Conservation (phyloP, 1,284 basidiomycete genomes). For the Ustanciosporium gigantosporum region DNA sequence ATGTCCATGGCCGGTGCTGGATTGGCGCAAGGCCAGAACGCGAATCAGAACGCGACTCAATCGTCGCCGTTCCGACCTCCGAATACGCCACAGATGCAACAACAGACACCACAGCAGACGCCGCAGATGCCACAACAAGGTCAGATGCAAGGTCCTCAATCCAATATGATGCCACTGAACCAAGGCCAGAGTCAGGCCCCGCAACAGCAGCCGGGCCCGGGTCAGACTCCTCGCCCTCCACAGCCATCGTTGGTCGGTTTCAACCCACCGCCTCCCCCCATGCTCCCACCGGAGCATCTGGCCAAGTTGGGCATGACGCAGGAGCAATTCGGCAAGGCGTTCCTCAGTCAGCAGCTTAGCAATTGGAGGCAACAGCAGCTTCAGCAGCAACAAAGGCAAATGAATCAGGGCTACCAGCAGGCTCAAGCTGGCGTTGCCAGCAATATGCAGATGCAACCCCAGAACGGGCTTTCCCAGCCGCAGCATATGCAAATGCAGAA, state of each 20-base stretch:
- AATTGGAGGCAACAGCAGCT: slow-evolving; percentile 34
- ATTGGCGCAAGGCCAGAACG: slow-evolving; percentile 12
- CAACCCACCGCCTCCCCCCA: slow-evolving; percentile 39
- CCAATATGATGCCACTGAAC: slow-evolving; percentile 23
- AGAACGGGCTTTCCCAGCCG: slow-evolving; percentile 18
- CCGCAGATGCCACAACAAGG: slow-evolving; percentile 13
- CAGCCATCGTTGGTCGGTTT: slow-evolving; percentile 28
- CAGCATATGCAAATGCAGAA: slow-evolving; percentile 4
- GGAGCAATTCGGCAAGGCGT: slow-evolving; percentile 44
- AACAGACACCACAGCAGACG: slow-evolving; percentile 13
- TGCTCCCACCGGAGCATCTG: slow-evolving; percentile 37
- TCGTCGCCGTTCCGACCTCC: slow-evolving; percentile 20
- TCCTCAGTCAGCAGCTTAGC: slow-evolving; percentile 33
- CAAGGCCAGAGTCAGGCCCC: slow-evolving; percentile 13
- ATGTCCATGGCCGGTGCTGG: slow-evolving; percentile 39
- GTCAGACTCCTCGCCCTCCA: slow-evolving; percentile 7
- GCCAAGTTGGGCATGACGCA: slow-evolving; percentile 37
- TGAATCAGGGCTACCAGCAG: slow-evolving; percentile 18
- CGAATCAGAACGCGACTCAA: slow-evolving; percentile 13
- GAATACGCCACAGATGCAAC: slow-evolving; percentile 38
- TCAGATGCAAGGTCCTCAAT: slow-evolving; percentile 21
- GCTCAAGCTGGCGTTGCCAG: slow-evolving; percentile 5
- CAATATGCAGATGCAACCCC: slow-evolving; percentile 2
- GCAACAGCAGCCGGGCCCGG: slow-evolving; percentile 14
- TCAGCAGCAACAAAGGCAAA: slow-evolving; percentile 36